Evolutionary conservation across 1,284 basidiomycete genomes (phyloP).

Genomic region (Fistulinella cinereoalba): DNA sequence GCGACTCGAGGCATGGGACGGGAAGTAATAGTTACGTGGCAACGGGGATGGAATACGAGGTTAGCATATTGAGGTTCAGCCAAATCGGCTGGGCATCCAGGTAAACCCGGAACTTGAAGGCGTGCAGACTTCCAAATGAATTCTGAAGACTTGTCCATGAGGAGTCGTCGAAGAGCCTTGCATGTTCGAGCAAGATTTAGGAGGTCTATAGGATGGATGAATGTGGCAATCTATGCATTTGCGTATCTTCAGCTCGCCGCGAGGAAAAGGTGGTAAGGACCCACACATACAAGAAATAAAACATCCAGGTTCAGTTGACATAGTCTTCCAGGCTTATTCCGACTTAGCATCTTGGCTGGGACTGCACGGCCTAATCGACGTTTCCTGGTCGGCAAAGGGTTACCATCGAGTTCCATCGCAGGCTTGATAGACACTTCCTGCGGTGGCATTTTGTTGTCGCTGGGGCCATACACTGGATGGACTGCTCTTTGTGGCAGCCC

Average conservation of each 20-base stretch:
- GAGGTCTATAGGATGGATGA: conserved; percentile 18
- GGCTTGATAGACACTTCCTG: no score
- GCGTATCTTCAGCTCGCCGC: background rate
- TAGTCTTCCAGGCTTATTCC: background rate
- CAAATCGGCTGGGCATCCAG: conserved; percentile 29
- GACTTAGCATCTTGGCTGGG: no score
- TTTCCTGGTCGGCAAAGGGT: no score
- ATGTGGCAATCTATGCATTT: conserved; percentile 7
- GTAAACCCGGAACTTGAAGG: conserved; percentile 4
- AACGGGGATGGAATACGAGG: conserved; percentile 23
- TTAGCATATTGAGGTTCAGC: conserved; percentile 34
- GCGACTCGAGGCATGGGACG: background rate
- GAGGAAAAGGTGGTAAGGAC: background rate
- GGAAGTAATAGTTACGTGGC: conserved; percentile 1
- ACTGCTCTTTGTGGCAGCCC: no score
- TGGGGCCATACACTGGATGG: no score
- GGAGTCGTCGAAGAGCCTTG: conserved; percentile 16
- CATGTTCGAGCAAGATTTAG: conserved; percentile 24
- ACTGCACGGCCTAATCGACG: no score
- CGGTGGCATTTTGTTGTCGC: no score
- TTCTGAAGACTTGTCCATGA: conserved; percentile 19
- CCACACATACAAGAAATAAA: conserved; percentile 3
- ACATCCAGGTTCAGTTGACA: conserved; percentile 15
- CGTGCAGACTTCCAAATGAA: conserved; percentile 21
- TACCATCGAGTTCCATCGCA: no score